Conservation (phyloP, 768 basidiomycete species). For the Tephrocybe sp. region DNA sequence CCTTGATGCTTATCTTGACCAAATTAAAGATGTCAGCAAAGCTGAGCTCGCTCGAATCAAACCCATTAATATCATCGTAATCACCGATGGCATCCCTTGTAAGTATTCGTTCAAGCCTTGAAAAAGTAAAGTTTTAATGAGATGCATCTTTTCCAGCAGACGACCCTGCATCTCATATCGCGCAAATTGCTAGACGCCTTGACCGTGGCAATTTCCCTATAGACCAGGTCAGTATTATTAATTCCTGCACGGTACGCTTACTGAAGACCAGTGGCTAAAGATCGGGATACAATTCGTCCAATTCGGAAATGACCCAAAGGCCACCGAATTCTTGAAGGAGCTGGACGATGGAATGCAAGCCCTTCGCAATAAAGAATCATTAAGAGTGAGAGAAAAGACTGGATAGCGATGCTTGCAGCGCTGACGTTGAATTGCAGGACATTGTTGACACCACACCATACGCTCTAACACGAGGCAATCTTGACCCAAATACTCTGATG, state of each 20-base stretch:
- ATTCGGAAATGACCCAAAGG: constrained; percentile 45
- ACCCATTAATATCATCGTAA: constrained; percentile 55
- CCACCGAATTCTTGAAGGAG: constrained; percentile 43
- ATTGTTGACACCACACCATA: constrained; percentile 72
- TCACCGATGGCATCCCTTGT: constrained; percentile 67
- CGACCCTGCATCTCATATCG: constrained; percentile 47
- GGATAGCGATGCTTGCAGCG: background rate
- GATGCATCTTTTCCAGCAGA: constrained; percentile 36
- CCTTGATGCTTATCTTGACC: constrained; percentile 24
- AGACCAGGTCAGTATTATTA: constrained; percentile 38
- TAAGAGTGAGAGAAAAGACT: constrained; percentile 35
- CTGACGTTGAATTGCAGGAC: constrained; percentile 35
- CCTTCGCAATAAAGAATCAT: constrained; percentile 23
- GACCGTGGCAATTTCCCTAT: constrained; percentile 50
- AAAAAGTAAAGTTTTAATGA: background rate
- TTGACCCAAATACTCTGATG: constrained; percentile 47
- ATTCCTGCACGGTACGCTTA: background rate
- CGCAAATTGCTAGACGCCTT: constrained; percentile 43
- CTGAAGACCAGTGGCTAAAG: constrained; percentile 23
- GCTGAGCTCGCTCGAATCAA: constrained; percentile 33
- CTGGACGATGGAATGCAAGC: constrained; percentile 56
- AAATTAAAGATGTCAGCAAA: constrained; percentile 26
- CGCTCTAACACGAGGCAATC: constrained; percentile 21
- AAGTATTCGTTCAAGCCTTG: constrained; percentile 17
- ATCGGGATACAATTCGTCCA: constrained; percentile 74